These are phyloP conservation scores for Verticillium zaregamsianum DNA, from an alignment of 2,329 filamentous ascomycete genomes.

Conservation along the genomic window DNA sequence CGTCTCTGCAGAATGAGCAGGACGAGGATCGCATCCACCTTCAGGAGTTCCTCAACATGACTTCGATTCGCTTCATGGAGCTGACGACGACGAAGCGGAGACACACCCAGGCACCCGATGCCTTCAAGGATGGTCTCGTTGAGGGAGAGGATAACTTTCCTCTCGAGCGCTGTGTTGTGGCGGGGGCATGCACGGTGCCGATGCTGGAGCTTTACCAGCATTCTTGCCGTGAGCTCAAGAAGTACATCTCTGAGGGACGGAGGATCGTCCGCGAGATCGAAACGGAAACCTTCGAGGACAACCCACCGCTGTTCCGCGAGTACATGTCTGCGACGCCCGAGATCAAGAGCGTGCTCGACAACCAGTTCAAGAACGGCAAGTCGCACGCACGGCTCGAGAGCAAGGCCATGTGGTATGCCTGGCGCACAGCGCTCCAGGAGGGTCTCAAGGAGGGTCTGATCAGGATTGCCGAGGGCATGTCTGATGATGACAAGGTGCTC, in stretches of 20 bases:
- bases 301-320: slow-evolving; percentile 85
- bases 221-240: slow-evolving; percentile 92
- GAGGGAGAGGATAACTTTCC: slow-evolving; percentile 46
- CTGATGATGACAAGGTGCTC: slow-evolving; percentile 64
- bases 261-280: slow-evolving; percentile 90
- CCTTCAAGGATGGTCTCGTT: slow-evolving; percentile 36
- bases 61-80: slow-evolving; percentile 97
- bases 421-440: slow-evolving; percentile 83
- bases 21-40: slow-evolving; percentile 67
- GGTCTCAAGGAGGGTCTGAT: slow-evolving; percentile 78
- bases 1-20: slow-evolving; percentile 42
- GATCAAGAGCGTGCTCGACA: slow-evolving; percentile 84
- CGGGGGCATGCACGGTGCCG: slow-evolving; percentile 85
- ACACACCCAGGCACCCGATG: slow-evolving; percentile 67
- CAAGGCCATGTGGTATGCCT: slow-evolving; percentile 97
- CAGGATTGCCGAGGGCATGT: slow-evolving; percentile 73
- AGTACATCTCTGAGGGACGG: slow-evolving; percentile 90
- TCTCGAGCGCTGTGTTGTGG: slow-evolving; percentile 77
- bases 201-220: slow-evolving; percentile 95
- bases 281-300: slow-evolving; percentile 80
- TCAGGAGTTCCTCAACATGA: slow-evolving; percentile 91
- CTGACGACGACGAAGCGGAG: slow-evolving; percentile 92
- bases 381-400: slow-evolving; percentile 84
- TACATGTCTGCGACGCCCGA: slow-evolving; percentile 83
- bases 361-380: slow-evolving; percentile 96